phyloP scores from a whole-genome alignment of 148 eudicot species.

The Agrostemma githago region DNA sequence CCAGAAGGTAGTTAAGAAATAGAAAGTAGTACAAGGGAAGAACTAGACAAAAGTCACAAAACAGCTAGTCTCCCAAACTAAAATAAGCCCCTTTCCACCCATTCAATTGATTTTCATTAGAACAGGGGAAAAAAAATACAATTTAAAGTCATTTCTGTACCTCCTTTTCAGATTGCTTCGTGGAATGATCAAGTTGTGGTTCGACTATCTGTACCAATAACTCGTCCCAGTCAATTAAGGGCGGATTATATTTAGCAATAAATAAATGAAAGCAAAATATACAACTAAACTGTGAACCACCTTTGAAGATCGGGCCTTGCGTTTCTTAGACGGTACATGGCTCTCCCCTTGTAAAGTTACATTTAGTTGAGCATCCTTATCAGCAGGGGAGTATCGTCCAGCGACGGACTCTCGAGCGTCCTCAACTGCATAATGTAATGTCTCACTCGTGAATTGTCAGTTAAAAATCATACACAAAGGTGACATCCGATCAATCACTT shows the following conservation, averaged over 20 bases:
- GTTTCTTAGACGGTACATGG: slow-evolving; percentile 24
- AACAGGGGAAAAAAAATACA: not conserved
- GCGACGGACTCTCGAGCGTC: slow-evolving; percentile 32
- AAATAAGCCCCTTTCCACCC: not conserved
- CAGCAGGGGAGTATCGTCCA: slow-evolving; percentile 21
- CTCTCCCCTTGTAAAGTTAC: slow-evolving; percentile 17
- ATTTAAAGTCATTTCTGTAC: slow-evolving; percentile 12
- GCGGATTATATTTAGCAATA: not conserved
- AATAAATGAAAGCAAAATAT: not conserved
- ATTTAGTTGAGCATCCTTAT: slow-evolving; percentile 14
- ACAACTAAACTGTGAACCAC: slow-evolving; percentile 7
- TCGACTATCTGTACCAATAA: slow-evolving; percentile 22
- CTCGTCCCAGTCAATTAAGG: not conserved
- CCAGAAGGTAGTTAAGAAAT: no score
- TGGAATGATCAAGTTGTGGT: slow-evolving; percentile 12
- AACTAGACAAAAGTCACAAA: no score
- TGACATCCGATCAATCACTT: not conserved
- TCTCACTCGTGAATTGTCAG: not conserved
- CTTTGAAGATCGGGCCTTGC: slow-evolving; percentile 25
- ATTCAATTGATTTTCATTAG: not conserved
- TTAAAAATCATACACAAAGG: not conserved
- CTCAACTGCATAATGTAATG: slow-evolving; percentile 27
- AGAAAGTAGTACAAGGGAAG: no score
- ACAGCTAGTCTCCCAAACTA: no score
- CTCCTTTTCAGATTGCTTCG: slow-evolving; percentile 22